Evolutionary conservation across 1,139 yeast genomes (phyloP).

Genomic region (Nakaseomyces uthaithaninus): DNA sequence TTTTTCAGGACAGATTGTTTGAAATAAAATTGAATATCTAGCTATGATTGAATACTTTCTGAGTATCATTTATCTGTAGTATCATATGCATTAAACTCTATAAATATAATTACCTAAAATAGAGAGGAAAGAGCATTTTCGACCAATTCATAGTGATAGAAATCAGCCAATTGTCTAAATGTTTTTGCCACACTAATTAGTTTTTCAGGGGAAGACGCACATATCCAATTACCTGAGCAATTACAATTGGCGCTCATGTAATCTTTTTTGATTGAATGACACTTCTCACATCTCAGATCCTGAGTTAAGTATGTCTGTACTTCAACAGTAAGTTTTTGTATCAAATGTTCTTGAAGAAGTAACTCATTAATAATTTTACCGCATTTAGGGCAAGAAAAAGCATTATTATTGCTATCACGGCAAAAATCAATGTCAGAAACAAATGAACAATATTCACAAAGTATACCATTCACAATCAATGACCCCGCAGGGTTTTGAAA

Average conservation of each 20-base stretch:
- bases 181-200: slow-evolving; percentile 42
- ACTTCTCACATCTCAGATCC: slow-evolving; percentile 73
- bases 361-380: slow-evolving; percentile 55
- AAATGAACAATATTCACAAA: slow-evolving; percentile 73
- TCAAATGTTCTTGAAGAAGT: slow-evolving; percentile 68
- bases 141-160: slow-evolving; percentile 54
- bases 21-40: too few species aligned
- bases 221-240: slow-evolving; percentile 84
- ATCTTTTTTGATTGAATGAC: slow-evolving; percentile 58
- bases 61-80: too few species aligned
- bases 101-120: not conserved
- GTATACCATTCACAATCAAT: slow-evolving; percentile 54
- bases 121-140: slow-evolving; percentile 37
- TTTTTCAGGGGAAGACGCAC: slow-evolving; percentile 43
- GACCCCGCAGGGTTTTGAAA: slow-evolving; percentile 72
- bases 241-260: slow-evolving; percentile 69
- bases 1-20: too few species aligned
- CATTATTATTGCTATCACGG: slow-evolving; percentile 42
- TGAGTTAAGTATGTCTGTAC: slow-evolving; percentile 63
- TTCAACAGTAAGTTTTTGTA: slow-evolving; percentile 51
- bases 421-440: slow-evolving; percentile 78
- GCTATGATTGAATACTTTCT: too few species aligned
- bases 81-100: too few species aligned
- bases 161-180: slow-evolving; percentile 52
- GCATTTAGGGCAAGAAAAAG: slow-evolving; percentile 68